Conservation (phyloP, 805 yeast species). For the Spathaspora gorwiae region DNA sequence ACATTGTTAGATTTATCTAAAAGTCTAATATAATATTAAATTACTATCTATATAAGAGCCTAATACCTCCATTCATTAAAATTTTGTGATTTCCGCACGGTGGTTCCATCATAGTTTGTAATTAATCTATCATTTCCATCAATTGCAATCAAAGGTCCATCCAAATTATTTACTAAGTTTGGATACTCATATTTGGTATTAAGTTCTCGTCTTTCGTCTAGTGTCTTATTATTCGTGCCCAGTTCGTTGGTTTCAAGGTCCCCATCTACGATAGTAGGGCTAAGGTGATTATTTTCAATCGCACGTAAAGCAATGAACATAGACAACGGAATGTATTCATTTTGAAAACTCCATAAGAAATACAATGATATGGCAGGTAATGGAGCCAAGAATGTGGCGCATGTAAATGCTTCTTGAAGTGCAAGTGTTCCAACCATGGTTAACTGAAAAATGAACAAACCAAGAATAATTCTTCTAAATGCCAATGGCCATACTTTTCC, state of each 20-base stretch:
- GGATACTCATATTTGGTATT: conserved; percentile 77
- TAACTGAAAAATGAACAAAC: conserved; percentile 77
- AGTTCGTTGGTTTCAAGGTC: conserved; percentile 5
- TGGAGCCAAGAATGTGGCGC: conserved; percentile 71
- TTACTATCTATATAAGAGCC: background rate
- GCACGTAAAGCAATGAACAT: conserved; percentile 85
- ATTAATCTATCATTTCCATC: conserved; percentile 44
- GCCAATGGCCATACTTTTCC: conserved; percentile 95
- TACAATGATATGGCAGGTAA: conserved; percentile 65
- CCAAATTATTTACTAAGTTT: conserved; percentile 59
- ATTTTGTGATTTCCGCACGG: conserved; percentile 7
- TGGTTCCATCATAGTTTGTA: conserved; percentile 24
- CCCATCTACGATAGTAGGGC: background rate
- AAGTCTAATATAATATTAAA: background rate
- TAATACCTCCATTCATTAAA: conserved; percentile 5
- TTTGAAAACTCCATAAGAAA: conserved; percentile 76
- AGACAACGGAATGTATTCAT: conserved; percentile 73
- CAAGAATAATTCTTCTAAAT: conserved; percentile 75
- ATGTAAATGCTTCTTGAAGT: conserved; percentile 69
- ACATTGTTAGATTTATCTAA: background rate
- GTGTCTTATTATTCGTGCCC: conserved; percentile 36
- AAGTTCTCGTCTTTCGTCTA: conserved; percentile 74
- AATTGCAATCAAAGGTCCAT: conserved; percentile 80
- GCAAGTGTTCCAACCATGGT: conserved; percentile 91
- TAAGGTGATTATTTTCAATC: conserved; percentile 41